Evolutionary conservation across 116 monocot species (phyloP).

Genomic region (Dioscorea cayenensis): DNA sequence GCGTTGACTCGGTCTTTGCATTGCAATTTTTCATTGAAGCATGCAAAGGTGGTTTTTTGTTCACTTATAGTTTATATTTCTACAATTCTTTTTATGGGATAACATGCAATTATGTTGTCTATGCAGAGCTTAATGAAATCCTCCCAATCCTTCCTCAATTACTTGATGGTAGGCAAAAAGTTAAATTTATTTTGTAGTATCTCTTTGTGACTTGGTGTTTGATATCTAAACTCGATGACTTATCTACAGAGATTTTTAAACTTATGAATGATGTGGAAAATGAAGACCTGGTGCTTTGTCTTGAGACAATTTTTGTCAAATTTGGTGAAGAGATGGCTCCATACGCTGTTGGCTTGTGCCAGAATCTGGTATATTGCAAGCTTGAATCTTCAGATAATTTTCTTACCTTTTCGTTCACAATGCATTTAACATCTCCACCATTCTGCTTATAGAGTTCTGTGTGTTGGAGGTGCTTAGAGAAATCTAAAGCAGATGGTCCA

Average conservation of each 20-base stretch:
- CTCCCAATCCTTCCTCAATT: slow-evolving; percentile 91
- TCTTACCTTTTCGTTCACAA: not conserved
- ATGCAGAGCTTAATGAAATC: slow-evolving; percentile 86
- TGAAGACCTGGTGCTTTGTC: slow-evolving; percentile 44
- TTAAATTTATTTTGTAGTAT: not conserved
- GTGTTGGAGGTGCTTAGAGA: slow-evolving; percentile 31
- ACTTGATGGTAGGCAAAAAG: slow-evolving; percentile 71
- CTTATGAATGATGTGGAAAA: slow-evolving; percentile 50
- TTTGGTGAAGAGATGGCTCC: slow-evolving; percentile 56
- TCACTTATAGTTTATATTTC: not conserved
- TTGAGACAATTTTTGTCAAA: slow-evolving; percentile 45
- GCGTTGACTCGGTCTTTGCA: slow-evolving; percentile 98
- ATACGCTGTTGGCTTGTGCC: slow-evolving; percentile 41
- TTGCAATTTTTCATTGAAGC: slow-evolving; percentile 98
- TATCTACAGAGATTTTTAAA: slow-evolving; percentile 33
- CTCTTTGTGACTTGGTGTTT: not conserved
- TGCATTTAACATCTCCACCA: not conserved
- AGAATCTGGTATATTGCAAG: slow-evolving; percentile 30
- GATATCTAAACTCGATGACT: not conserved
- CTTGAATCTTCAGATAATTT: not conserved
- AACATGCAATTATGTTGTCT: not conserved
- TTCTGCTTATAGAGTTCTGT: slow-evolving; percentile 9
- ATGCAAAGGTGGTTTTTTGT: slow-evolving; percentile 54
- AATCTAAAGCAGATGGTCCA: slow-evolving; percentile 25
- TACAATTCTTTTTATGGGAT: slow-evolving; percentile 1